These are phyloP conservation scores for Ogataea polymorpha DNA, from an alignment of 805 yeast genomes.

Conservation along the genomic window DNA sequence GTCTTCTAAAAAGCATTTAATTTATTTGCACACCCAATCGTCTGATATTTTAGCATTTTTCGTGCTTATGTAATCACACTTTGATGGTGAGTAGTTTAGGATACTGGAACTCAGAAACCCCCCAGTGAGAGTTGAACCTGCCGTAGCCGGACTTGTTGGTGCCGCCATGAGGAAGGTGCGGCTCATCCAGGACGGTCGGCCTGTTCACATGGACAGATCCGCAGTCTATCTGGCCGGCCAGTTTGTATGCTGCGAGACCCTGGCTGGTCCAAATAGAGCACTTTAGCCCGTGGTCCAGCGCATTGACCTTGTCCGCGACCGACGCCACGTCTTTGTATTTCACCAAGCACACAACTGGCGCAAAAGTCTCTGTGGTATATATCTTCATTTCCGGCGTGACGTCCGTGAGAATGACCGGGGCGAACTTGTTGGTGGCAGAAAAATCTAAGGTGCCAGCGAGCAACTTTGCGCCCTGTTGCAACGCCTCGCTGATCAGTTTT, in stretches of 20 bases:
- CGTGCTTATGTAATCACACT: conserved; percentile 7
- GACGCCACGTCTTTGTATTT: conserved; percentile 24
- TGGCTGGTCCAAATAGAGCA: conserved; percentile 41
- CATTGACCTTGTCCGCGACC: conserved; percentile 29
- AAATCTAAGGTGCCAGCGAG: conserved; percentile 17
- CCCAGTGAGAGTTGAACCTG: conserved; percentile 44
- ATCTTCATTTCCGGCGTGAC: conserved; percentile 33
- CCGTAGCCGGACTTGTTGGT: conserved; percentile 42
- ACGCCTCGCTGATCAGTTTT: conserved; percentile 35
- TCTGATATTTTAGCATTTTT: background rate
- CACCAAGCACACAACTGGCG: conserved; percentile 38
- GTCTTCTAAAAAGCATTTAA: conserved; percentile 1
- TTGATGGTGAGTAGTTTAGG: conserved; percentile 40
- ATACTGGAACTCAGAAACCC: conserved; percentile 39
- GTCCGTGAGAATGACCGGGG: conserved; percentile 35
- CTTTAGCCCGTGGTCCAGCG: conserved; percentile 37
- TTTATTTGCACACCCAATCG: background rate
- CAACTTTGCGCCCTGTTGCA: conserved; percentile 37
- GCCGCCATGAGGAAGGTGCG: conserved; percentile 44
- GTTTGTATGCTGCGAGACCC: conserved; percentile 32
- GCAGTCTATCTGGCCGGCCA: conserved; percentile 35
- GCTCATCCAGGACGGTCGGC: conserved; percentile 24
- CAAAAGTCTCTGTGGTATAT: conserved; percentile 38
- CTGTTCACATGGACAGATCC: conserved; percentile 32
- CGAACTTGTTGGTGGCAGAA: conserved; percentile 1